Evolutionary conservation across 2,329 filamentous ascomycete genomes (phyloP).

Genomic region (Fusarium sororula): DNA sequence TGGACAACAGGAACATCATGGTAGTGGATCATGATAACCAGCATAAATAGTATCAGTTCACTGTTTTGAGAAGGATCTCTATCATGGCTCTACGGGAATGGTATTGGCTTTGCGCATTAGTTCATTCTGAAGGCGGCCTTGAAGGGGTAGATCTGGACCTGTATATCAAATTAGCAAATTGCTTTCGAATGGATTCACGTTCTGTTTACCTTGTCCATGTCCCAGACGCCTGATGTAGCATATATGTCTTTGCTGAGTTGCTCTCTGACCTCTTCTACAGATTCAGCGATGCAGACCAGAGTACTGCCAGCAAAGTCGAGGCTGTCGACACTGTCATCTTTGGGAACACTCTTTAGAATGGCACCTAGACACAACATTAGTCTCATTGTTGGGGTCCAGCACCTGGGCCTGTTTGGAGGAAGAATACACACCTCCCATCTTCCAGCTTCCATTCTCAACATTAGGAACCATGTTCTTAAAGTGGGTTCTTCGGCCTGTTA

Average conservation of each 20-base stretch:
- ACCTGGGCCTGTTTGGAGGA: background rate
- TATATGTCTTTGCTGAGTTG: slow-evolving; percentile 79
- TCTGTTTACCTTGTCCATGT: slow-evolving; percentile 69
- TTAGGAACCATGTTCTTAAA: slow-evolving; percentile 63
- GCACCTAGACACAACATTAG: slow-evolving; percentile 60
- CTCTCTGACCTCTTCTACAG: slow-evolving; percentile 74
- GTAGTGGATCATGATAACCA: background rate
- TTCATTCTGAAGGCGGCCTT: slow-evolving; percentile 52
- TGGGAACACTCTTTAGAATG: slow-evolving; percentile 71
- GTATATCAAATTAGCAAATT: background rate
- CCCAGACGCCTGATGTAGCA: slow-evolving; percentile 78
- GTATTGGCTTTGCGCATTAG: slow-evolving; percentile 1
- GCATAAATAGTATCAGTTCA: background rate
- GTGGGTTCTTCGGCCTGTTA: slow-evolving; percentile 53
- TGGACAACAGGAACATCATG: slow-evolving; percentile 1
- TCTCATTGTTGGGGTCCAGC: background rate
- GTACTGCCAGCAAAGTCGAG: slow-evolving; percentile 79
- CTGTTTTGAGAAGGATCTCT: background rate
- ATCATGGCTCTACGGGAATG: background rate
- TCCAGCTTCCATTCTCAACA: slow-evolving; percentile 64
- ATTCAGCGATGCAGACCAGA: slow-evolving; percentile 72
- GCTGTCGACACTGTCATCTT: slow-evolving; percentile 64
- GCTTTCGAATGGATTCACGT: background rate
- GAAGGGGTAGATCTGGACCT: slow-evolving; percentile 62
- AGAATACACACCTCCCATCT: slow-evolving; percentile 67